Percentiles rank a stretch among this genome's conserved stretches.
Conservation (phyloP, 257 asterid genomes). For the Jacaranda mimosifolia region DNA sequence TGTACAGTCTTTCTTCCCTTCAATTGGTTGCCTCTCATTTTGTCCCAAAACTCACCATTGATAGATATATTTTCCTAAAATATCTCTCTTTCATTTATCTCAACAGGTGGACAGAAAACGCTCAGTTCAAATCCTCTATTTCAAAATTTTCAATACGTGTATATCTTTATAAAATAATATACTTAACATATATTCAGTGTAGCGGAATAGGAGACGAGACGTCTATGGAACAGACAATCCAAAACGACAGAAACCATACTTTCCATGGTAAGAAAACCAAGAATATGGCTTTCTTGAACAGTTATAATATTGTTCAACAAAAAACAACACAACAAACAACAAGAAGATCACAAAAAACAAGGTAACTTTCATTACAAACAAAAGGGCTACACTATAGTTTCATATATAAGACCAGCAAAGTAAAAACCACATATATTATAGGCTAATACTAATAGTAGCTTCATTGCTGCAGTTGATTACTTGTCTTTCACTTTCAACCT, state of each 20-base stretch:
- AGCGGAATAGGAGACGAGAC: too few species aligned
- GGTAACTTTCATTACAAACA: not conserved
- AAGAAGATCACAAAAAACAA: conserved; percentile 20
- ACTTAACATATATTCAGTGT: too few species aligned
- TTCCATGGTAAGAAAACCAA: too few species aligned
- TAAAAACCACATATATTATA: conserved; percentile 3
- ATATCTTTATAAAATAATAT: too few species aligned
- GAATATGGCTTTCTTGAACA: not conserved
- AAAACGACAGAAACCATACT: too few species aligned
- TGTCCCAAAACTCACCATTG: not conserved
- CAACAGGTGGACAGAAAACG: too few species aligned
- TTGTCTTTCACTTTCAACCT: not conserved
- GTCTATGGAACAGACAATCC: too few species aligned
- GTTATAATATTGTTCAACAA: not conserved
- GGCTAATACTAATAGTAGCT: not conserved
- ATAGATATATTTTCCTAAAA: not conserved
- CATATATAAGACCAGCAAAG: not conserved
- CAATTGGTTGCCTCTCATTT: conserved; percentile 29
- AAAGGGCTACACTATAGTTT: conserved; percentile 12
- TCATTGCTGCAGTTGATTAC: not conserved
- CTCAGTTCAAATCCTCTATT: too few species aligned
- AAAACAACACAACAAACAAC: not conserved
- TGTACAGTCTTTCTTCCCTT: not conserved
- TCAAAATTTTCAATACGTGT: too few species aligned
- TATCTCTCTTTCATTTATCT: not conserved